Evolutionary conservation across 176 grass and related monocot species (phyloP).

Genomic region (Avena sativa): DNA sequence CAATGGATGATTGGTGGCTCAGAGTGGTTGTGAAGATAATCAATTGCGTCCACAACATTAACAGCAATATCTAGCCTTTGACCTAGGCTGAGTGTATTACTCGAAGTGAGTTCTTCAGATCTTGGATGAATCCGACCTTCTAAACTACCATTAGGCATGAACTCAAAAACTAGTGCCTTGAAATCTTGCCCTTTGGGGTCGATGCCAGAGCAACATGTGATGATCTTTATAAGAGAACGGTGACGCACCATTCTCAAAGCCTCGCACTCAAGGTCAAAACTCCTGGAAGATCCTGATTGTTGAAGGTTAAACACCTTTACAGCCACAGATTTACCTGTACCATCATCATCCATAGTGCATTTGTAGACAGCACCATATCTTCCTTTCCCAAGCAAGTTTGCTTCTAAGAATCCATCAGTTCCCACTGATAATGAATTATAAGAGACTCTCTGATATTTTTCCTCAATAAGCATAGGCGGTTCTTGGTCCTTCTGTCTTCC

Average conservation of each 20-base stretch:
- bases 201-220: constrained; percentile 42
- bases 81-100: constrained; percentile 15
- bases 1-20: neutral
- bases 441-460: constrained; percentile 16
- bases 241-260: constrained; percentile 6
- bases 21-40: neutral
- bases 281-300: constrained; percentile 27
- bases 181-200: constrained; percentile 36
- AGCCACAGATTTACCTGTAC: neutral
- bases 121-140: constrained; percentile 39
- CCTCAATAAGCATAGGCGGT: neutral
- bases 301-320: constrained; percentile 47
- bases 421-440: constrained; percentile 21
- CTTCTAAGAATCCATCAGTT: constrained; percentile 36
- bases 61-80: constrained; percentile 19
- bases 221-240: constrained; percentile 40
- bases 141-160: neutral
- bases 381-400: constrained; percentile 41
- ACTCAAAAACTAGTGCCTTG: constrained; percentile 26
- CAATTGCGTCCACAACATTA: neutral
- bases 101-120: neutral
- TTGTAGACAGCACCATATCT: constrained; percentile 24
- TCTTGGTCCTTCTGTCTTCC: neutral
- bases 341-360: neutral
- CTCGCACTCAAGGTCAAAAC: constrained; percentile 43